These are phyloP conservation scores for Epichloe gansuensis DNA, from an alignment of 2,329 filamentous ascomycete genomes.

Conservation along the genomic window DNA sequence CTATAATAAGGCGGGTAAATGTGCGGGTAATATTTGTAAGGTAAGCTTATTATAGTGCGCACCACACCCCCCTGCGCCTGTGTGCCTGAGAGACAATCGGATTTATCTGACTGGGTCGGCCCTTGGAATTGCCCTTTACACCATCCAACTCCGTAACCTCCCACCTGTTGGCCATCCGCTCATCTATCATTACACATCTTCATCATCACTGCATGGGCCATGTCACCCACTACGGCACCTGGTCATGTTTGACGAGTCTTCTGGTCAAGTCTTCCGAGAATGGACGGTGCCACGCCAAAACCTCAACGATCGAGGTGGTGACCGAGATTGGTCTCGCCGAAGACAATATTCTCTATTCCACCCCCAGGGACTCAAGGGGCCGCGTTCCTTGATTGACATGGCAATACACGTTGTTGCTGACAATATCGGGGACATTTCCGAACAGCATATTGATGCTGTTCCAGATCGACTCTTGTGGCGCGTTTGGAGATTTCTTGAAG, in stretches of 20 bases:
- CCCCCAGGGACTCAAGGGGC: conserved; percentile 17
- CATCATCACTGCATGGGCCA: no score
- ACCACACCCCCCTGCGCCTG: no score
- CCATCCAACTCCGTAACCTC: no score
- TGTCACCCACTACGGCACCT: neutral
- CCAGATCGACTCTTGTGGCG: conserved; percentile 22
- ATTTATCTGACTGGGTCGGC: no score
- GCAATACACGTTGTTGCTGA: conserved; percentile 23
- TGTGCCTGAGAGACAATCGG: no score
- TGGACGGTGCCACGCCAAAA: conserved; percentile 20
- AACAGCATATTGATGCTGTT: conserved; percentile 21
- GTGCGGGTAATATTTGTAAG: no score
- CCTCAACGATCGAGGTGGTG: conserved; percentile 11
- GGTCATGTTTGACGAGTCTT: conserved; percentile 20
- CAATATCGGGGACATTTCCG: conserved; percentile 23
- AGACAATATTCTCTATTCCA: conserved; percentile 16
- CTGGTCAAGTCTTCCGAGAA: conserved; percentile 26
- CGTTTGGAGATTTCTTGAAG: conserved; percentile 27
- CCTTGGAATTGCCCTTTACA: no score
- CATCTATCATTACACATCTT: no score
- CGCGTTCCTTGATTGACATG: conserved; percentile 27
- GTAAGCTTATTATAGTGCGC: no score
- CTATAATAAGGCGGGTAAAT: no score
- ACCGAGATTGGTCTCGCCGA: conserved; percentile 24
- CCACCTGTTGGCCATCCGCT: no score